Evolutionary conservation across 164 flowering plant species (phyloP).

Genomic region (Litsea cubeba): DNA sequence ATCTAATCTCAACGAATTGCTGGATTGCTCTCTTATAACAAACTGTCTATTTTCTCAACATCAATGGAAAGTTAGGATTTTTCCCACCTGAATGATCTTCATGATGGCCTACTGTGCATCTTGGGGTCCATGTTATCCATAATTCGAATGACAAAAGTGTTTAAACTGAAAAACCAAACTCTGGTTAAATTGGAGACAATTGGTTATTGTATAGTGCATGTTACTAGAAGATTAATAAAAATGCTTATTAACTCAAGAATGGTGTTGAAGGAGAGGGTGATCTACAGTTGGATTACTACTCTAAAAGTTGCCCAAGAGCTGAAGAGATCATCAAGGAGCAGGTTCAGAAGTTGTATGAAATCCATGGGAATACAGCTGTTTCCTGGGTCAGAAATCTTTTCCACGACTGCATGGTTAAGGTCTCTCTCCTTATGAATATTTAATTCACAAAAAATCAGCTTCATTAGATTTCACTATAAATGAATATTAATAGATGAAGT

Average conservation of each 20-base stretch:
- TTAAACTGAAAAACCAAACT: not conserved
- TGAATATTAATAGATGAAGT: no score
- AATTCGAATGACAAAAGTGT: not conserved
- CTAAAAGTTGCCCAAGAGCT: slow-evolving; percentile 70
- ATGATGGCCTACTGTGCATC: not conserved
- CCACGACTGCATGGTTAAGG: slow-evolving; percentile 88
- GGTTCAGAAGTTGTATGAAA: slow-evolving; percentile 45
- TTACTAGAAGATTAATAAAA: not conserved
- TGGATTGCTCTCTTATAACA: no score
- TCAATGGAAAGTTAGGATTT: no score
- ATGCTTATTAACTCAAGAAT: not conserved
- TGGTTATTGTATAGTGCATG: not conserved
- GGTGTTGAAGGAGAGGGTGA: slow-evolving; percentile 24
- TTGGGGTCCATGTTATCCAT: no score
- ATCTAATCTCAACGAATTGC: no score
- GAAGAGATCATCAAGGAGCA: slow-evolving; percentile 72
- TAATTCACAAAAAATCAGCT: not conserved
- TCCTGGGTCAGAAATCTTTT: slow-evolving; percentile 85
- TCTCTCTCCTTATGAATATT: slow-evolving; percentile 9
- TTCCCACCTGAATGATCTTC: not conserved
- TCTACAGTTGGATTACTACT: slow-evolving; percentile 55
- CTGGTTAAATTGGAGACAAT: not conserved
- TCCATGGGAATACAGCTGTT: slow-evolving; percentile 75
- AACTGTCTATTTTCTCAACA: no score
- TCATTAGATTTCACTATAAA: no score